Evolutionary conservation across 768 basidiomycete species (phyloP).

Genomic region (Arthromyces matolae): DNA sequence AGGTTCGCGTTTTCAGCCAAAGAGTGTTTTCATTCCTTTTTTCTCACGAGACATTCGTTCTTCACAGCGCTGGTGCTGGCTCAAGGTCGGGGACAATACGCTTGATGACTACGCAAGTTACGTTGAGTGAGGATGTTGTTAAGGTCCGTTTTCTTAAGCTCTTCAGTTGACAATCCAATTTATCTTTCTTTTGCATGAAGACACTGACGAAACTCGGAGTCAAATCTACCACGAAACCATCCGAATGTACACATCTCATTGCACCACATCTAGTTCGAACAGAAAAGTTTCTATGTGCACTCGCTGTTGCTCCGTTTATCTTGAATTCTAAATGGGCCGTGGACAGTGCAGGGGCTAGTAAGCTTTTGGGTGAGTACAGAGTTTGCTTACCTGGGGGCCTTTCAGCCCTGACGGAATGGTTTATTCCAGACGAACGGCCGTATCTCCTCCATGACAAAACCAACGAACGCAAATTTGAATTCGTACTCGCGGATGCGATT

Average conservation of each 20-base stretch:
- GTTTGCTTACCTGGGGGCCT: background rate
- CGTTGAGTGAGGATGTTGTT: constrained; percentile 49
- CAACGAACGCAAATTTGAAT: constrained; percentile 63
- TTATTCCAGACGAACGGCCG: constrained; percentile 51
- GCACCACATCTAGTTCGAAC: constrained; percentile 70
- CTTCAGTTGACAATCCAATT: background rate
- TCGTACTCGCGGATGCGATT: constrained; percentile 62
- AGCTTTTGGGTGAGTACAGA: constrained; percentile 56
- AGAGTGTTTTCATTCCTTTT: background rate
- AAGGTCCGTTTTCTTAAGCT: constrained; percentile 43
- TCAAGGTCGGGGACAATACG: constrained; percentile 27
- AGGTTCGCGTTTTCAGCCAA: no score
- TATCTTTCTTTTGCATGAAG: no score
- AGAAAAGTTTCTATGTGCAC: constrained; percentile 82
- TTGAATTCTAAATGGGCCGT: constrained; percentile 68
- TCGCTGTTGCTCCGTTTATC: constrained; percentile 59
- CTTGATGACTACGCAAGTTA: constrained; percentile 68
- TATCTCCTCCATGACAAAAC: constrained; percentile 58
- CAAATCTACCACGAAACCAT: constrained; percentile 53
- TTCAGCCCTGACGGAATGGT: background rate
- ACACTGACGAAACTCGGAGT: constrained; percentile 62
- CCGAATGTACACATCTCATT: constrained; percentile 79
- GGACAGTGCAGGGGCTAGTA: constrained; percentile 50
- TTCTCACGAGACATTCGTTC: background rate
- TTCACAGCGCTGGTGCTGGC: constrained; percentile 3